Base-by-base conservation (phyloP, 495 filamentous ascomycete genomes). In the Tuber microsphaerosporum region DNA sequence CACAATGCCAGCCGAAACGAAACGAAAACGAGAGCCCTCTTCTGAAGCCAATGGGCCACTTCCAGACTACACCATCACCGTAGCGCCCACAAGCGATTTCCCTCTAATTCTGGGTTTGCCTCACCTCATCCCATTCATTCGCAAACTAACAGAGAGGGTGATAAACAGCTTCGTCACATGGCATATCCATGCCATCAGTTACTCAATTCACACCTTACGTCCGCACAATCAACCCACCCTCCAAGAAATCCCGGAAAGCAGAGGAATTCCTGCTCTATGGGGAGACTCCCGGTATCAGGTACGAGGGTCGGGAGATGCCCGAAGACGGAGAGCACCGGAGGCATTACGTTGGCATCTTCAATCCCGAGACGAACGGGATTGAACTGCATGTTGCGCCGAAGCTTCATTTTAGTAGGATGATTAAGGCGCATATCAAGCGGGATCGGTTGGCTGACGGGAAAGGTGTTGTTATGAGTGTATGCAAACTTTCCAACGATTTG, bases 291-390 rank as follows among this genome's bases (percentile, higher is more conserved):
- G 92, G 89, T 74, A 84, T 99, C 75, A 92, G 97, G 84, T 97
- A 94, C 82, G 88, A 88, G 26, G 94, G 89, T 43, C 88, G 89
- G 34, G 93, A 97, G 85, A 89, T 92, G 74, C 85, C 88, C 20
- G 88, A 89, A 20, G 87, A 88, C 75, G 84, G 84, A 8, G 84
- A 88, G 20, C 89, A 94, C 74, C 83, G 96, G 74, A 92, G 92
- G 79, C 92, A 97, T 84, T 99, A 96, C 84, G 84, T 97, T 76
- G 95, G 92, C 43, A 86, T 97, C 69, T 93, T 90, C 77, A 93
- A 99, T 80, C 91, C 92, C 0, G 85, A 87, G 68, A 90, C 87
- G 9, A 90, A 90, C 65, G 88, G 89, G 74, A 86, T 97, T 80
- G 86, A 94, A 74, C 85, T 98, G 8, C 81, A 83, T 34, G 42